A percentile compares a stretch with the other conserved stretches of the same genome.
These are phyloP conservation scores for Cornus kousa DNA, from an alignment of 148 eudicot genomes.

Conservation along the genomic window DNA sequence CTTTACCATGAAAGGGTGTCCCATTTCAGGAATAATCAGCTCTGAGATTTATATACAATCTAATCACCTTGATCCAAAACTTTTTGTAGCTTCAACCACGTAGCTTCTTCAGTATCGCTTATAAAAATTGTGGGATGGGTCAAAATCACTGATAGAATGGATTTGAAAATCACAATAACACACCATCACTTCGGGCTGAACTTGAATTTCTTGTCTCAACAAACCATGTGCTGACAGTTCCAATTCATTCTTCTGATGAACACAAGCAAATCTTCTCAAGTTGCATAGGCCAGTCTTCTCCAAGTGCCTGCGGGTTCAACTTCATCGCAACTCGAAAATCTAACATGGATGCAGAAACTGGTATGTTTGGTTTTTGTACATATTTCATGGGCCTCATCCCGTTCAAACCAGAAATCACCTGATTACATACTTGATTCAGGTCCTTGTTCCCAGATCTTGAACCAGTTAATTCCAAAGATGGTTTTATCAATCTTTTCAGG, in stretches of 20 bases:
- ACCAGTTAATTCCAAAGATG: slow-evolving; percentile 47
- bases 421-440: slow-evolving; percentile 18
- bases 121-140: slow-evolving; percentile 13
- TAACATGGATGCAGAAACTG: slow-evolving; percentile 35
- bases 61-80: slow-evolving; percentile 38
- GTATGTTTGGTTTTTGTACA: slow-evolving; percentile 18
- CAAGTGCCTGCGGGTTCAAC: slow-evolving; percentile 54
- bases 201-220: background rate
- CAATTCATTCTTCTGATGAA: slow-evolving; percentile 25
- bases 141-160: slow-evolving; percentile 19
- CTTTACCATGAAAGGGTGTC: slow-evolving; percentile 26
- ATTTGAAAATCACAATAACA: slow-evolving; percentile 13
- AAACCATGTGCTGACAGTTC: background rate
- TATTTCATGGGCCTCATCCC: slow-evolving; percentile 28
- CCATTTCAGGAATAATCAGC: slow-evolving; percentile 37
- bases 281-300: slow-evolving; percentile 67
- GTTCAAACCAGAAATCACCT: slow-evolving; percentile 25
- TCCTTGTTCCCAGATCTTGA: slow-evolving; percentile 34
- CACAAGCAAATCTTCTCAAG: slow-evolving; percentile 54
- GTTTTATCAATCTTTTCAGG: slow-evolving; percentile 62
- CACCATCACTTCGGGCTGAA: slow-evolving; percentile 8
- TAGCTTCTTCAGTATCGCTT: slow-evolving; percentile 11
- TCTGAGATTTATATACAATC: slow-evolving; percentile 39
- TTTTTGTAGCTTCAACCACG: slow-evolving; percentile 19
- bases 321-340: slow-evolving; percentile 71